Conservation (phyloP, 345 rosid species). For the Hibiscus tridactylites region DNA sequence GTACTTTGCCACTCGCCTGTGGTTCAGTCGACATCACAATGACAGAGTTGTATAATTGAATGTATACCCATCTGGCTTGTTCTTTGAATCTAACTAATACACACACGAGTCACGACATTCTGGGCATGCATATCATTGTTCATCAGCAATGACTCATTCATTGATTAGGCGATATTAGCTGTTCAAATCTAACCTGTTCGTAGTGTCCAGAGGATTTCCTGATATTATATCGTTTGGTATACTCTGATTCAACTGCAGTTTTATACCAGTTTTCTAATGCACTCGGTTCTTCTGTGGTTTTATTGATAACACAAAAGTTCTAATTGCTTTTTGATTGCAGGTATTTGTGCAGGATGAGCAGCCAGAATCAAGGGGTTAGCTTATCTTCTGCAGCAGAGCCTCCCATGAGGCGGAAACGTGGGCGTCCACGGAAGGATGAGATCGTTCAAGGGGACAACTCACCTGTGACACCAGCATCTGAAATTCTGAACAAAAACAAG, state of each 20-base stretch:
- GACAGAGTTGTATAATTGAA: neutral
- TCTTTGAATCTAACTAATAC: neutral
- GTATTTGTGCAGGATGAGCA: slow-evolving; percentile 11
- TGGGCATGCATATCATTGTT: neutral
- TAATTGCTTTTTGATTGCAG: neutral
- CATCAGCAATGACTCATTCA: neutral
- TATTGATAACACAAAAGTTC: neutral
- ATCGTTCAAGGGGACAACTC: slow-evolving; percentile 4
- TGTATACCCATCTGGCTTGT: neutral
- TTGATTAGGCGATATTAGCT: neutral
- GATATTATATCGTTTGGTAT: neutral
- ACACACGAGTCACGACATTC: neutral
- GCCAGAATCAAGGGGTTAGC: slow-evolving; percentile 10
- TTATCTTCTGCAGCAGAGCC: slow-evolving; percentile 7
- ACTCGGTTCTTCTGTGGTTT: neutral
- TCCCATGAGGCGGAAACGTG: slow-evolving; percentile 12
- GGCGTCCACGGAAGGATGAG: slow-evolving; percentile 14
- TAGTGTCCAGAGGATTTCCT: neutral
- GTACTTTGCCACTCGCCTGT: too few relatives aligned
- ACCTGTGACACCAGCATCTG: slow-evolving; percentile 19
- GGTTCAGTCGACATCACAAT: neutral
- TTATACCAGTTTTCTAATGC: neutral
- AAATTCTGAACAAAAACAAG: slow-evolving; percentile 19
- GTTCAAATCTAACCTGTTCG: neutral
- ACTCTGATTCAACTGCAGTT: neutral